Evolutionary conservation across 2,329 filamentous ascomycete genomes (phyloP), one percentile per base, ranked within the genome.

Genomic region (Macrophomina pseudophaseolina): DNA sequence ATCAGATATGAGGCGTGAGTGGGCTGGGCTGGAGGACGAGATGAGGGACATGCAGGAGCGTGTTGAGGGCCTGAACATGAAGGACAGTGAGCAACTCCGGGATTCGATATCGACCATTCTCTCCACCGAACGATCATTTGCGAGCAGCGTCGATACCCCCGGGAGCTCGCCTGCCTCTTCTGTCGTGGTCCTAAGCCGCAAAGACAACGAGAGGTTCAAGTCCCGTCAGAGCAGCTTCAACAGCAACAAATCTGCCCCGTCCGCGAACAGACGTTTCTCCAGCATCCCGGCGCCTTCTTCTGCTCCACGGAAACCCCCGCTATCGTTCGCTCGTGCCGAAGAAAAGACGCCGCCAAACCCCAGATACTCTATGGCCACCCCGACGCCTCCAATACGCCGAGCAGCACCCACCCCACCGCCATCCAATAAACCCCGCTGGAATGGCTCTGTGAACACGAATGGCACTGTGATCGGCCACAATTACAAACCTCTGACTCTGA

Each of bases 21-120:
- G 94, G 87, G 87, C 90, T 70, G 86, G 87, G 4, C 81, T 97
- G 62, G 92, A 93, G 74, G 84, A 86, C 14, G 88, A 91, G 69
- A 94, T 95, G 81, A 86, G 83, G 67, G 90, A 94, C 5, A 89
- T 95, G 81, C 92, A 97, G 76, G 75, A 84, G 6, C 81, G 87
- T 16, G 76, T 98, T 38, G 92, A 95, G 66, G 92, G 96, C 64
- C 82, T 94, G 2, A 81, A 80, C 52, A 78, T 83, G 49, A 79
- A 80, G 67, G 86, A 85, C 70, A 88, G 87, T 63, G 91, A 93
- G 74, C 91, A 94, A 72, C 84, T 97, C 58, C 88, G 94, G 54
- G 94, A 98, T 77, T 97, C 94, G 0, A 90, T 98, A 66, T 97
- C 94, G 0, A 97, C 92, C 71, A 92, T 97, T 78, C 83, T 97